A percentile compares a stretch with the other conserved stretches of the same genome.
phyloP scores from a whole-genome alignment of 441 rosid species.

The Adansonia rubrostipa region DNA sequence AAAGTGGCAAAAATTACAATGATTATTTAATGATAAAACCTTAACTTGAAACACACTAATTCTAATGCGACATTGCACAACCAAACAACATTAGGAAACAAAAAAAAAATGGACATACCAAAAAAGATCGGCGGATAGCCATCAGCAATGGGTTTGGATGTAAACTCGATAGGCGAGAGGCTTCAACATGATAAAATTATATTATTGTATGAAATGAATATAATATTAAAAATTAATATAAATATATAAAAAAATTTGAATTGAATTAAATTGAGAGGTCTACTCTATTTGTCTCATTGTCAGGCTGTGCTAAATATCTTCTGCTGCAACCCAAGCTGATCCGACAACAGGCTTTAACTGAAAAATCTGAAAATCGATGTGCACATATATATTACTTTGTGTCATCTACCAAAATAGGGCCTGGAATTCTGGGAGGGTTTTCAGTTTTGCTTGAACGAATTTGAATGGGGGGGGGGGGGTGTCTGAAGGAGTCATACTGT shows the following conservation, averaged over 20 bases:
- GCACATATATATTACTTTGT: neutral
- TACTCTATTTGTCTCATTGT: neutral
- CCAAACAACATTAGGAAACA: neutral
- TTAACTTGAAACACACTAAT: too few species aligned
- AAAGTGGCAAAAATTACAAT: neutral
- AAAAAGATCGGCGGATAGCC: too few species aligned
- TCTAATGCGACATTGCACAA: neutral
- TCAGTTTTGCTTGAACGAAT: too few species aligned
- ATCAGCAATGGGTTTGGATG: too few species aligned
- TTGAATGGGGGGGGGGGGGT: too few species aligned
- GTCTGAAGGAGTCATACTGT: neutral
- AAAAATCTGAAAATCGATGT: neutral
- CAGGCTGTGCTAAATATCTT: neutral
- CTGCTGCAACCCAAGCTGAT: neutral
- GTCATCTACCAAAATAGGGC: neutral
- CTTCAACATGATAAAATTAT: too few species aligned
- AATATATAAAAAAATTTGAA: too few species aligned
- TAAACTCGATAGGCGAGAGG: too few species aligned
- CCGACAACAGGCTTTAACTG: constrained; percentile 1
- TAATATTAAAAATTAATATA: too few species aligned
- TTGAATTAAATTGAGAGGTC: neutral
- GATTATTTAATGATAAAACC: neutral
- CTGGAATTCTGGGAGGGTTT: too few species aligned
- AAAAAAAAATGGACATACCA: too few species aligned
- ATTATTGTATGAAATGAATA: neutral